Percentiles rank a stretch among this genome's conserved stretches.
These are phyloP conservation scores for Vitis hybrid DNA, from an alignment of 177 flowering plant genomes.

Conservation along the genomic window DNA sequence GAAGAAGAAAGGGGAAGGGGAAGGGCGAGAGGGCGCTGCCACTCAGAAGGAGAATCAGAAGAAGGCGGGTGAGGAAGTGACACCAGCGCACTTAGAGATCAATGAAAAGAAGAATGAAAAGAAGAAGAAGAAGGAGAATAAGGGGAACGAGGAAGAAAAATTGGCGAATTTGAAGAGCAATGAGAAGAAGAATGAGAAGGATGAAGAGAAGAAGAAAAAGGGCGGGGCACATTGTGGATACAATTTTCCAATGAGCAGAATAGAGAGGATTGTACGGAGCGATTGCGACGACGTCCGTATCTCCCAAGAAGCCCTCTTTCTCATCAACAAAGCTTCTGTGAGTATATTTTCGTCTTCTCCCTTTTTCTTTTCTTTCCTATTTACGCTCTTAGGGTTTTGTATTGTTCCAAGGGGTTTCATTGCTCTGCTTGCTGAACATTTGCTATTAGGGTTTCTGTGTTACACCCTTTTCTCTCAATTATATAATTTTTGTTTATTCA, in stretches of 20 bases:
- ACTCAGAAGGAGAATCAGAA: constrained; percentile 3
- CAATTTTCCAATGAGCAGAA: constrained; percentile 49
- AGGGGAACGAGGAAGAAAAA: constrained; percentile 11
- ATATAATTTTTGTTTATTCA: too few relatives aligned
- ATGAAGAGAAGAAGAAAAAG: constrained; percentile 18
- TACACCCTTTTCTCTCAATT: neutral
- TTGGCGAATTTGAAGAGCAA: too few relatives aligned
- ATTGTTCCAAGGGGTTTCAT: neutral
- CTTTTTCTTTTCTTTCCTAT: neutral
- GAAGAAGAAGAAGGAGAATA: constrained; percentile 21
- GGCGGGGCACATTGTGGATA: constrained; percentile 11
- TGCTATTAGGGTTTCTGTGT: neutral
- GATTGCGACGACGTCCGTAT: constrained; percentile 36
- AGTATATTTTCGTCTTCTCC: neutral
- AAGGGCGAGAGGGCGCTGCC: too few relatives aligned
- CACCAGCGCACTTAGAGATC: too few relatives aligned
- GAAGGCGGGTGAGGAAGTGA: neutral
- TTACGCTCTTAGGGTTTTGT: neutral
- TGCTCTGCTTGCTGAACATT: neutral
- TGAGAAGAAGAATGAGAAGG: constrained; percentile 16
- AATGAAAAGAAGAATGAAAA: neutral
- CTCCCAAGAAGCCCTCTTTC: constrained; percentile 53
- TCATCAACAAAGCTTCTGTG: constrained; percentile 74
- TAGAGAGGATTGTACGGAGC: constrained; percentile 43
- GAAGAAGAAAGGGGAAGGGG: too few relatives aligned